Evolutionary conservation across 306 rosid genomes (phyloP).

Genomic region (Fagus sylvatica): DNA sequence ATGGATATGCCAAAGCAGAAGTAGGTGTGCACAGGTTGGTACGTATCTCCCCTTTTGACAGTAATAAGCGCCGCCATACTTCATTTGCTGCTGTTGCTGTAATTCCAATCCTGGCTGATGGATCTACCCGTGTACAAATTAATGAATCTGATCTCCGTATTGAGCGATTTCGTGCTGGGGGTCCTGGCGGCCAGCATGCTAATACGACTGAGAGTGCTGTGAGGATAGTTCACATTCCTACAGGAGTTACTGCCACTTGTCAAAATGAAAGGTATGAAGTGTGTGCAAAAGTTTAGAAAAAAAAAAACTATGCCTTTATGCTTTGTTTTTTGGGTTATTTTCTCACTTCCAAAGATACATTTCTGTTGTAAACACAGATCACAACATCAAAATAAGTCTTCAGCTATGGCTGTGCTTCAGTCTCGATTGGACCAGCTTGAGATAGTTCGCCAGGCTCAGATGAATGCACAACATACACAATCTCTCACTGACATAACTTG

Average conservation of each 20-base stretch:
- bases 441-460: slow-evolving; percentile 86
- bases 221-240: slow-evolving; percentile 84
- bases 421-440: slow-evolving; percentile 89
- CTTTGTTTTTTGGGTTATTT: slow-evolving; percentile 1
- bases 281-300: neutral
- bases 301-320: neutral
- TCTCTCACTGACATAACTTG: slow-evolving; percentile 93
- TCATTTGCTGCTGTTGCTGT: slow-evolving; percentile 98
- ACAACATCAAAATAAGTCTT: slow-evolving; percentile 88
- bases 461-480: slow-evolving; percentile 80
- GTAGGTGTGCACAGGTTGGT: slow-evolving; percentile 96
- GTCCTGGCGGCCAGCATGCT: slow-evolving; percentile 95
- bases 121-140: slow-evolving; percentile 67
- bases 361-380: slow-evolving; percentile 54
- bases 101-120: slow-evolving; percentile 79
- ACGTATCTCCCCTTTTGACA: slow-evolving; percentile 94
- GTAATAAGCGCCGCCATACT: slow-evolving; percentile 87
- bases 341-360: slow-evolving; percentile 18
- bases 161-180: slow-evolving; percentile 88
- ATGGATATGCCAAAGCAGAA: slow-evolving; percentile 98
- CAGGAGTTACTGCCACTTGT: slow-evolving; percentile 88
- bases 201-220: slow-evolving; percentile 96
- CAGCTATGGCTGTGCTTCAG: slow-evolving; percentile 93
- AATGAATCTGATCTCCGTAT: slow-evolving; percentile 94
- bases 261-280: slow-evolving; percentile 83